Evolutionary conservation across 2,329 filamentous ascomycete species (phyloP).

Genomic region (Diplodia sapinea): DNA sequence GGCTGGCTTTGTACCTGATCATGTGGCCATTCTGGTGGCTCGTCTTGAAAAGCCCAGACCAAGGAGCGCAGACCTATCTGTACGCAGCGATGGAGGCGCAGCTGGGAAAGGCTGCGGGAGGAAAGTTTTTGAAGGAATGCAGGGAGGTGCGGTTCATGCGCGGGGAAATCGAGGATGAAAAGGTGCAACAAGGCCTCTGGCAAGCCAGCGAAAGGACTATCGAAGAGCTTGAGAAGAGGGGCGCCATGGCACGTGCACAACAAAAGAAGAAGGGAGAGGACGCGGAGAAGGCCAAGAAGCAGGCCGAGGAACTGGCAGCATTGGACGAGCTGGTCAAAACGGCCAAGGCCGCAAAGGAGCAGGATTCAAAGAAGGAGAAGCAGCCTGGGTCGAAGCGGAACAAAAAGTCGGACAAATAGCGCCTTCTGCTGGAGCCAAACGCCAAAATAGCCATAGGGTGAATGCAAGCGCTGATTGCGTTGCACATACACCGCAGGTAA

Average conservation of each 20-base stretch:
- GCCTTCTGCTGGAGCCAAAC: not conserved
- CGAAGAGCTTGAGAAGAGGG: conserved; percentile 79
- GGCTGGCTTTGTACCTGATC: conserved; percentile 75
- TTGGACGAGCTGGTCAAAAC: conserved; percentile 29
- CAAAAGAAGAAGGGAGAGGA: conserved; percentile 60
- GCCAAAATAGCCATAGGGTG: not conserved
- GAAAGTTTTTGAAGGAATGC: conserved; percentile 87
- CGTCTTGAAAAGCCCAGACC: conserved; percentile 79
- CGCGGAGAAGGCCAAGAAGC: conserved; percentile 45
- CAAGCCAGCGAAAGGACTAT: conserved; percentile 85
- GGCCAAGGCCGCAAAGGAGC: conserved; percentile 33
- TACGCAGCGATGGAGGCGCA: conserved; percentile 82
- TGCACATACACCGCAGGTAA: conserved; percentile 5
- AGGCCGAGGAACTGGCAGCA: conserved; percentile 39
- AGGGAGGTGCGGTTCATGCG: conserved; percentile 73
- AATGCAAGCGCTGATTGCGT: not conserved
- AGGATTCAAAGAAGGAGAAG: conserved; percentile 30
- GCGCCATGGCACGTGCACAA: conserved; percentile 66
- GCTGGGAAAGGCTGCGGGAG: conserved; percentile 69
- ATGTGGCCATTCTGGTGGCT: conserved; percentile 86
- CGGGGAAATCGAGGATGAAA: conserved; percentile 77
- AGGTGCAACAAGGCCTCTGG: conserved; percentile 84
- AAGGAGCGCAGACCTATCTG: conserved; percentile 86
- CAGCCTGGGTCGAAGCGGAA: conserved; percentile 32
- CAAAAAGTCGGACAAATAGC: conserved; percentile 32